Evolutionary conservation across 1,284 basidiomycete genomes (phyloP).

Genomic region (Testicularia cyperi): DNA sequence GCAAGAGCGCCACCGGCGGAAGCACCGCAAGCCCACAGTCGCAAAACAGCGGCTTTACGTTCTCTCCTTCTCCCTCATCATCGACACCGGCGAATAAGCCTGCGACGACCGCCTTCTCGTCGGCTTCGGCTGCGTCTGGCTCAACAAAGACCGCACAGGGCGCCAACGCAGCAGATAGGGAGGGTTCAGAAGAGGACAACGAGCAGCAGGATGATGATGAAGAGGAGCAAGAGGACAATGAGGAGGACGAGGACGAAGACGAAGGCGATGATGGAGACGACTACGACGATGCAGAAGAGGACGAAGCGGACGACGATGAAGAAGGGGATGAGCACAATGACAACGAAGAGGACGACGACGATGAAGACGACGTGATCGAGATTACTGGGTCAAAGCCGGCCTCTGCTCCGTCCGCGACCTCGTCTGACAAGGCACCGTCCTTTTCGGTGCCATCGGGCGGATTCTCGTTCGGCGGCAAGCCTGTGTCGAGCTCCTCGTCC

Average conservation of each 20-base stretch:
- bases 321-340: constrained; percentile 4
- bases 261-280: constrained; percentile 13
- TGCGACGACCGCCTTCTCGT: too few species aligned
- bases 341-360: constrained; percentile 7
- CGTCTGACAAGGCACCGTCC: constrained; percentile 8
- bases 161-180: too few species aligned
- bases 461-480: constrained; percentile 36
- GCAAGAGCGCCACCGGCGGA: constrained; percentile 2
- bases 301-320: constrained; percentile 13
- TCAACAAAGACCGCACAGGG: background rate
- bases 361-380: constrained; percentile 11
- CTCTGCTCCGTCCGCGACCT: background rate
- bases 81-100: constrained; percentile 1
- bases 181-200: too few species aligned
- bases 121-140: too few species aligned
- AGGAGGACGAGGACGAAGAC: constrained; percentile 7
- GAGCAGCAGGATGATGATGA: constrained; percentile 4
- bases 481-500: constrained; percentile 1
- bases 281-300: constrained; percentile 6
- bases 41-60: constrained; percentile 19
- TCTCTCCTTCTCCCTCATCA: constrained; percentile 11
- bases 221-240: constrained; percentile 1
- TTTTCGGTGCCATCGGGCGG: constrained; percentile 28
- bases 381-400: constrained; percentile 18
- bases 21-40: constrained; percentile 18